Conservation (phyloP, 202 grass and related monocot genomes). For the Cymbopogon flexuosus region DNA sequence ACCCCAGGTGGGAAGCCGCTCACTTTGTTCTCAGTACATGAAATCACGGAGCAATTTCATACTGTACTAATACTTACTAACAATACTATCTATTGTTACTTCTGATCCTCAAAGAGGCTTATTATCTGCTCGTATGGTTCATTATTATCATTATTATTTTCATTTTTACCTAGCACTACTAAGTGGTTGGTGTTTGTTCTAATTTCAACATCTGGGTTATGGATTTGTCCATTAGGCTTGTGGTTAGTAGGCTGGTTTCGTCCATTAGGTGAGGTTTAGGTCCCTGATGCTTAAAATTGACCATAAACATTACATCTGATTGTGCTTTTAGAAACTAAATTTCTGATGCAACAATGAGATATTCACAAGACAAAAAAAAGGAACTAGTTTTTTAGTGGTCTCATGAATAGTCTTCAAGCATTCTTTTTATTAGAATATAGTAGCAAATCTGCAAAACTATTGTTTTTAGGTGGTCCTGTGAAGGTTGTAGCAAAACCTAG, state of each 20-base stretch:
- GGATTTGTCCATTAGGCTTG: not conserved
- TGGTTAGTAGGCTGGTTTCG: not conserved
- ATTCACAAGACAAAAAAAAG: not conserved
- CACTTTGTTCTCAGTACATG: constrained; percentile 1
- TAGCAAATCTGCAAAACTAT: not conserved
- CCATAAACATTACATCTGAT: not conserved
- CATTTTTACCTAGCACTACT: not conserved
- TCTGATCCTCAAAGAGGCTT: not conserved
- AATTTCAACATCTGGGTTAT: not conserved
- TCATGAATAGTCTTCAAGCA: not conserved
- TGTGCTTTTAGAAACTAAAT: constrained; percentile 1
- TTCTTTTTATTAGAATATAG: not conserved
- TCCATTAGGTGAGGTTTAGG: not conserved
- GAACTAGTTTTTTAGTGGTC: not conserved
- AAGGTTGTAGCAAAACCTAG: not conserved
- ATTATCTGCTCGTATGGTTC: not conserved
- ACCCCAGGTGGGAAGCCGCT: constrained; percentile 63
- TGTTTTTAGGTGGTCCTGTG: not conserved
- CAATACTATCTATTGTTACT: not conserved
- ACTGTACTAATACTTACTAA: not conserved
- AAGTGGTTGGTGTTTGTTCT: not conserved
- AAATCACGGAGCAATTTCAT: not conserved
- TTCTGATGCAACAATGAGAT: not conserved
- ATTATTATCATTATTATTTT: not conserved
- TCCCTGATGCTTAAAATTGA: not conserved